Base-by-base conservation (phyloP, 805 yeast species). In the Ogataea parapolymorpha region DNA sequence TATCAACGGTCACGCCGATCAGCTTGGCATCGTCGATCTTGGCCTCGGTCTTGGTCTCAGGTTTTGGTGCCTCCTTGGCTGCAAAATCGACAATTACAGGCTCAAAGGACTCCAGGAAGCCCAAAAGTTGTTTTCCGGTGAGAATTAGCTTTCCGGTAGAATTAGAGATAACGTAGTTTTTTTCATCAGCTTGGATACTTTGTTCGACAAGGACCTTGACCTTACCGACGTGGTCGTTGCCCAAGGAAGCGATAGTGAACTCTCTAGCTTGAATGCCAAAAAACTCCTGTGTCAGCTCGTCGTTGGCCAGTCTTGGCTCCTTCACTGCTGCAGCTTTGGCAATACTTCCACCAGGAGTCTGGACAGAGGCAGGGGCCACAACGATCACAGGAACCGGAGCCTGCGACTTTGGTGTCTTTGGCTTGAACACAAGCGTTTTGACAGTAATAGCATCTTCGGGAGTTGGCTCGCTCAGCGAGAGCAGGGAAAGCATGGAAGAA, bases 1-100 rank as follows among this genome's bases (percentile, higher is more conserved):
- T 93, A 67, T 88, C 95, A 37, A 85, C 95, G 33, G 98, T 93
- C 63, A 93, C 91, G 67, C 99, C 99, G 54, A 93, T 86, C 58
- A 90, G 70, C 58, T 91, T 89, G 36, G 95, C 93, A 59, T 86
- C 95, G 45, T 80, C 89, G 53, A 83, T 65, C 49, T 77, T 77
- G 38, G 85, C 48, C 11, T 50, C 46, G 12, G 51, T 22, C 43
- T 62, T 57, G 24, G 56, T 43, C 13, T 58, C 48, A 10, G 61
- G 39, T 15, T 58, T 46, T 12, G 62, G 42, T 25, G 60, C 52
- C 22, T 58, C 48, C 31, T 64, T 69, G 25, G 74, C 73, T 7
- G 67, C 44, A 45, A 77, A 77, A 54, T 85, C 90, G 45, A 77
- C 82, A 47, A 65, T 52, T 41, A 67, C 58, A 34, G 75, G 55